Evolutionary conservation across 2,329 filamentous ascomycete genomes (phyloP).

Genomic region (Hypomyces rosellus): DNA sequence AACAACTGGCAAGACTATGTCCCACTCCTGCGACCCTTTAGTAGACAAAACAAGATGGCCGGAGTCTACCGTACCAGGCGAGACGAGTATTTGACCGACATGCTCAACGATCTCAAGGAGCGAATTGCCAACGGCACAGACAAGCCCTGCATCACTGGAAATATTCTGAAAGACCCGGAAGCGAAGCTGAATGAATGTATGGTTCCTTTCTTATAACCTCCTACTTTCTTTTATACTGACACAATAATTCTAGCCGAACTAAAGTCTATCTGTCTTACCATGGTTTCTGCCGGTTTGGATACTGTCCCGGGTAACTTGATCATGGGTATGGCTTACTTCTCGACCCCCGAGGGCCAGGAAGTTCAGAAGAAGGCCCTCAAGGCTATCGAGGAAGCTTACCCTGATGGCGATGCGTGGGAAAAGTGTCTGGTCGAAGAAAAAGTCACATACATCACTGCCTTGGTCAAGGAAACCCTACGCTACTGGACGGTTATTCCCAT

Average conservation of each 20-base stretch:
- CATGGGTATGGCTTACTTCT: conserved; percentile 71
- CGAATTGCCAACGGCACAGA: conserved; percentile 34
- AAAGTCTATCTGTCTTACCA: conserved; percentile 74
- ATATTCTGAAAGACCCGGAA: conserved; percentile 50
- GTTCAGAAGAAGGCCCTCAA: conserved; percentile 64
- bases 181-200: conserved; percentile 33
- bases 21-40: conserved; percentile 62
- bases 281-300: conserved; percentile 76
- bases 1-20: conserved; percentile 85
- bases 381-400: conserved; percentile 66
- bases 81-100: conserved; percentile 59
- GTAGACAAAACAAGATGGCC: conserved; percentile 56
- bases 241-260: conserved; percentile 53
- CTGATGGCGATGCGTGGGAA: conserved; percentile 69
- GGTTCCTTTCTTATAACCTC: background rate
- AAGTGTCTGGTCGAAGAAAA: conserved; percentile 68
- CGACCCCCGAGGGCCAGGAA: conserved; percentile 58
- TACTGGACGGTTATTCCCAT: conserved; percentile 78
- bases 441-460: conserved; percentile 67
- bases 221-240: background rate
- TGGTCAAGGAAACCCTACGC: conserved; percentile 72
- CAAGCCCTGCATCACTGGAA: conserved; percentile 36
- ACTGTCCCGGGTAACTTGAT: conserved; percentile 75
- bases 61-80: conserved; percentile 60
- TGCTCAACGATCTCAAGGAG: conserved; percentile 52